Evolutionary conservation across 495 filamentous ascomycete species (phyloP).

Genomic region (Penicillium riverlandense): DNA sequence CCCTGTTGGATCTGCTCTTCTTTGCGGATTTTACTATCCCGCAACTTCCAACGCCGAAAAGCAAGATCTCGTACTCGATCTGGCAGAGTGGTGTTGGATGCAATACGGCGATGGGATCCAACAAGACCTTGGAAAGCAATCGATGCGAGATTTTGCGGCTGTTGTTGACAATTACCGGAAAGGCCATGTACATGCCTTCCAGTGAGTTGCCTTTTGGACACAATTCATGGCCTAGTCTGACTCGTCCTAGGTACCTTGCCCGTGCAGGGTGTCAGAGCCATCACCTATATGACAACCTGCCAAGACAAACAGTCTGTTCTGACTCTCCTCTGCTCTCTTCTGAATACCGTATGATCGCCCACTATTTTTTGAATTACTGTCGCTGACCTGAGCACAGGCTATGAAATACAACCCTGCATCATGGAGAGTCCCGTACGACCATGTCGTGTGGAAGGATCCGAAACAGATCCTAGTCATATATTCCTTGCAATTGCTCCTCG

Average conservation of each 20-base stretch:
- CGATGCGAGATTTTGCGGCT: conserved; percentile 84
- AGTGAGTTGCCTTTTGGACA: conserved; percentile 34
- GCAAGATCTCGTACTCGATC: conserved; percentile 86
- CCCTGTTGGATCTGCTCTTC: conserved; percentile 84
- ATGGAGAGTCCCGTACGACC: conserved; percentile 93
- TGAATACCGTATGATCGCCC: conserved; percentile 74
- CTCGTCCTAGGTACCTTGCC: conserved; percentile 57
- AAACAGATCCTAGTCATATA: conserved; percentile 89
- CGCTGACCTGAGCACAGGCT: conserved; percentile 45
- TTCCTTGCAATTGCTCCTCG: conserved; percentile 83
- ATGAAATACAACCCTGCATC: conserved; percentile 94
- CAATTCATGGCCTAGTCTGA: conserved; percentile 7
- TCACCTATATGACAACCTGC: conserved; percentile 84
- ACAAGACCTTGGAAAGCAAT: conserved; percentile 85
- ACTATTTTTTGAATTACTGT: background rate
- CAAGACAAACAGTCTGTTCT: conserved; percentile 88
- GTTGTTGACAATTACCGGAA: conserved; percentile 77
- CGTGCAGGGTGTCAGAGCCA: conserved; percentile 74
- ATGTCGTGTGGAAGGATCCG: conserved; percentile 88
- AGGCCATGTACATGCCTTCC: conserved; percentile 88
- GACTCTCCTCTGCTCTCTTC: conserved; percentile 79
- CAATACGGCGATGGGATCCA: conserved; percentile 80
- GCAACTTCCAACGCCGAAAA: conserved; percentile 52
- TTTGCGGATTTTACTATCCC: conserved; percentile 85
- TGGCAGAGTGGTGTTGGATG: conserved; percentile 98